Base-by-base conservation (phyloP, 1,284 basidiomycete species). In the Cutaneotrichosporon dermatis region DNA sequence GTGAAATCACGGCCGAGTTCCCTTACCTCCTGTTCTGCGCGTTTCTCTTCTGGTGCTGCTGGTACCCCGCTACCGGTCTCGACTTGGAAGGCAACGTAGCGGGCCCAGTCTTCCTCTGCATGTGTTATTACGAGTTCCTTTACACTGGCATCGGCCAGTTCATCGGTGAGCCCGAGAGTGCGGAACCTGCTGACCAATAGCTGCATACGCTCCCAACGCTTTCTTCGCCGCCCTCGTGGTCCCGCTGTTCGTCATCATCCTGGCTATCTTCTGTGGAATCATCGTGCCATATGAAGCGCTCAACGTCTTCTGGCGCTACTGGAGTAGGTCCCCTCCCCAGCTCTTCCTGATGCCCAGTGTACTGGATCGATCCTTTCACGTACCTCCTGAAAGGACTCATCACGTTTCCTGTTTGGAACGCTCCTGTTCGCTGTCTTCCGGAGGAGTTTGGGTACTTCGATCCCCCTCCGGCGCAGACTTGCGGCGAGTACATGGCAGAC, bases 121-220 rank as follows among this genome's bases (percentile, higher is more conserved):
- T 76, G 67, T 67, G 68, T 1, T 60, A 75, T 1, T 76, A 75
- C 69, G 73, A 76, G 60, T 72, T 77, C 66, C 57, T 75, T 9
- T 76, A 76, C 59, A 76, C 72, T 4, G 71, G 71, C 36, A 70
- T 74, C 37, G 72, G 68, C 42, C 64, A 70, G 62, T 43, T 62
- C n/a, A 25, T 61, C 56, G 64, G 63, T 40, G 59, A 56, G 33
- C 66, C 61, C 42, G 3, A n/a, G n/a, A 16, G 25, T 25, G n/a
- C 15, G 6, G n/a, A 7, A 6, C 44, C n/a, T 16, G 25, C 44
- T 46, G 15, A 46, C 44, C 6, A 16, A 9, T 40, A 46, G 69
- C 69, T 25, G 70, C 69, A 3, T 68, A 69, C 48, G 69, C 69
- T 2, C 70, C 70, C 39, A 72, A 70, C 49, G 65, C 69, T 39